Conservation (phyloP, 106 monocot genomes). For the Platanthera zijinensis region DNA sequence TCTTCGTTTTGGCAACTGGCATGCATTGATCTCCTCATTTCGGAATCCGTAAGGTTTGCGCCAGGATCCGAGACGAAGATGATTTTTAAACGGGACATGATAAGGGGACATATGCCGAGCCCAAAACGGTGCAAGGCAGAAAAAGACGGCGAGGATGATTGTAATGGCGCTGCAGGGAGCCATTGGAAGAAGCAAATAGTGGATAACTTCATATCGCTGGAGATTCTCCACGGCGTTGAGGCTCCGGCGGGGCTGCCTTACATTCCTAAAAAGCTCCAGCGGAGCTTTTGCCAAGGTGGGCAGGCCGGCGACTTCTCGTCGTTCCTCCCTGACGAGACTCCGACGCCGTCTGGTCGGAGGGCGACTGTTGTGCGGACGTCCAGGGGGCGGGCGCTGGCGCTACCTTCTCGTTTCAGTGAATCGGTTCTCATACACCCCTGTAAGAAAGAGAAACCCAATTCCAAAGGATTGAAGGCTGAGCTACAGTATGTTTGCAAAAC, state of each 20-base stretch:
- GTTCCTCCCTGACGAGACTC: slow-evolving; percentile 7
- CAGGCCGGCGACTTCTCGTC: not conserved
- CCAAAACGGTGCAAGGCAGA: slow-evolving; percentile 33
- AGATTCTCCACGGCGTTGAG: slow-evolving; percentile 16
- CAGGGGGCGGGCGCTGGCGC: slow-evolving; percentile 32
- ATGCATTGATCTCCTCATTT: not conserved
- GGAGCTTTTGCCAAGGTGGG: slow-evolving; percentile 1
- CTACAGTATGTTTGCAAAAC: not conserved
- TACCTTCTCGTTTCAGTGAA: slow-evolving; percentile 56
- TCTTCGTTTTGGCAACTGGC: not conserved
- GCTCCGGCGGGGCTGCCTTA: slow-evolving; percentile 7
- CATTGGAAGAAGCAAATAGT: slow-evolving; percentile 27
- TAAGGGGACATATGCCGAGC: slow-evolving; percentile 37
- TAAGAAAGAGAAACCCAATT: slow-evolving; percentile 51
- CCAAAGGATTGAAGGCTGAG: slow-evolving; percentile 12
- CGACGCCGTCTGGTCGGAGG: slow-evolving; percentile 2
- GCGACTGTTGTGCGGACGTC: slow-evolving; percentile 42
- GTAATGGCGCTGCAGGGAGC: not conserved
- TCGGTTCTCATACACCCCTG: slow-evolving; percentile 63
- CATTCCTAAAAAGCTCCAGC: slow-evolving; percentile 9
- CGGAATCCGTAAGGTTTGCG: not conserved
- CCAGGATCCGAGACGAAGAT: slow-evolving; percentile 5
- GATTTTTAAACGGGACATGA: slow-evolving; percentile 38
- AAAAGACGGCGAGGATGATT: slow-evolving; percentile 4
- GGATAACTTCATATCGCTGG: slow-evolving; percentile 12